These are phyloP conservation scores for Conidiobolus incongruus DNA, from an alignment of 371 early-diverging fungal species.

Conservation along the genomic window DNA sequence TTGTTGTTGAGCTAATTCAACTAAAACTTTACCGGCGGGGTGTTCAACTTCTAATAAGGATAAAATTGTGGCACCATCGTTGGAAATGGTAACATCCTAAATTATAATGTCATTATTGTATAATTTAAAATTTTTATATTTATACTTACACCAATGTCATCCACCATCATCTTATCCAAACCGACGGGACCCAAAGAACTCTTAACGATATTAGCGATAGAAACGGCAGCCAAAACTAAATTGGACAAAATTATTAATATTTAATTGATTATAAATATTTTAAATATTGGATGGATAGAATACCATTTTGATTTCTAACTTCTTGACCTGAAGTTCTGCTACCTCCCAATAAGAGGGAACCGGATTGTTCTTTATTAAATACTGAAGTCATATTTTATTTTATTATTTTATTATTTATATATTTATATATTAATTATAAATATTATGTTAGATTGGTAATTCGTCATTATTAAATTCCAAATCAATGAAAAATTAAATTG, in stretches of 20 bases:
- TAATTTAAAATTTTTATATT: not conserved
- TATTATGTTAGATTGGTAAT: too few species aligned
- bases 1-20: conserved; percentile 98
- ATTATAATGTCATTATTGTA: not conserved
- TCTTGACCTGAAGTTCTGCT: conserved; percentile 83
- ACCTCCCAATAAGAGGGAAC: conserved; percentile 62
- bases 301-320: conserved; percentile 92
- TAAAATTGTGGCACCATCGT: conserved; percentile 99
- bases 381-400: conserved; percentile 7
- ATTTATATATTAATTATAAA: too few species aligned
- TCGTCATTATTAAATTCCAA: too few species aligned
- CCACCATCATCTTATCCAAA: conserved; percentile 99
- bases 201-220: conserved; percentile 96
- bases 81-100: conserved; percentile 97
- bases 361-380: conserved; percentile 15
- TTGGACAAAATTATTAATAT: not conserved
- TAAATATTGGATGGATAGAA: conserved; percentile 1
- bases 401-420: too few species aligned
- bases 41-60: conserved; percentile 94
- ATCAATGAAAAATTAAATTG: too few species aligned
- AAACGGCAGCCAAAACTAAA: conserved; percentile 37
- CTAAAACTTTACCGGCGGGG: conserved; percentile 92
- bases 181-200: conserved; percentile 99
- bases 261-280: not conserved
- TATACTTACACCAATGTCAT: conserved; percentile 85